Conservation (phyloP, 169 alveolate genomes). For the Plasmodium yoelii region DNA sequence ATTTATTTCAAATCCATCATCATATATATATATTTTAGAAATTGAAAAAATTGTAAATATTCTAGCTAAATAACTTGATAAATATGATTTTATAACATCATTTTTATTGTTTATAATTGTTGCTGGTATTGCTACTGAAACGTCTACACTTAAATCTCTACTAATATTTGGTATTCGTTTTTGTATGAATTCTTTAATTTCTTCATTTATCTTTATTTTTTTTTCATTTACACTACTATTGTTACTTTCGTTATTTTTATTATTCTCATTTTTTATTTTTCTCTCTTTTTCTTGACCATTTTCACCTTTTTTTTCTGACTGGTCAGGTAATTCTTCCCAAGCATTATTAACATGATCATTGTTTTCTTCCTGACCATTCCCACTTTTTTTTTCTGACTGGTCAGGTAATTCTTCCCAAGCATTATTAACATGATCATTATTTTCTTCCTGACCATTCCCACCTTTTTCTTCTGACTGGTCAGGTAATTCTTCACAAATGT, state of each 20-base stretch:
- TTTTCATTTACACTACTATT: not conserved
- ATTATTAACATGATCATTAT: too few species aligned
- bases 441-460: too few species aligned
- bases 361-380: not conserved
- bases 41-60: conserved; percentile 64
- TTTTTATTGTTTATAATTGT: conserved; percentile 65
- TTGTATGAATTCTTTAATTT: conserved; percentile 11
- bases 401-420: too few species aligned
- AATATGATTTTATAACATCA: conserved; percentile 63
- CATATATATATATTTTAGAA: conserved; percentile 57
- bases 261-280: not conserved
- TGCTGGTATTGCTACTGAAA: conserved; percentile 61
- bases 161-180: conserved; percentile 64
- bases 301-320: too few species aligned
- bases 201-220: conserved; percentile 21
- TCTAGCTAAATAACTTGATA: conserved; percentile 60
- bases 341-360: too few species aligned
- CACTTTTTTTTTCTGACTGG: not conserved
- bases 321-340: too few species aligned
- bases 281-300: not conserved
- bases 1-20: conserved; percentile 16
- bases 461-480: too few species aligned
- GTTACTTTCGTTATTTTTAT: not conserved
- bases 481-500: too few species aligned
- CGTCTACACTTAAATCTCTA: conserved; percentile 47